Evolutionary conservation across 441 rosid species (phyloP).

Genomic region (Euphorbia schlechtendalii): DNA sequence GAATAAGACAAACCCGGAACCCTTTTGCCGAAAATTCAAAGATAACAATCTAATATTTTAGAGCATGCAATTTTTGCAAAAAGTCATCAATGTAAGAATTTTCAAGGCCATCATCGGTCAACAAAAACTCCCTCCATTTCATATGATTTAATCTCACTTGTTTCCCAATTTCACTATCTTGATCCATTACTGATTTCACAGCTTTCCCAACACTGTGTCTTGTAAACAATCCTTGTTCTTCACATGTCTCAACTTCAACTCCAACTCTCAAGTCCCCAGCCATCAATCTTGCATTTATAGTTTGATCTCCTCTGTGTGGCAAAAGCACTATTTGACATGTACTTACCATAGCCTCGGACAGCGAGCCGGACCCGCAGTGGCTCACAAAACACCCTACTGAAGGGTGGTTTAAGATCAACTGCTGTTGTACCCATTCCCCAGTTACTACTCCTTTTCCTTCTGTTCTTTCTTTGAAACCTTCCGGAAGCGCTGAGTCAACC

Average conservation of each 20-base stretch:
- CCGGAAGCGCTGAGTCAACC: slow-evolving; percentile 27
- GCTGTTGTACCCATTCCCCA: slow-evolving; percentile 47
- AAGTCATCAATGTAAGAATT: slow-evolving; percentile 29
- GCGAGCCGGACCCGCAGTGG: slow-evolving; percentile 38
- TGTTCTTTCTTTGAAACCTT: slow-evolving; percentile 28
- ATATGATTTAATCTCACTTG: slow-evolving; percentile 30
- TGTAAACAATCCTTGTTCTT: slow-evolving; percentile 27
- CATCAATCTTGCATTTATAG: slow-evolving; percentile 38
- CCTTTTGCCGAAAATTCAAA: too few relatives aligned
- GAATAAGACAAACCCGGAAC: too few relatives aligned
- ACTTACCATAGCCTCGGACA: slow-evolving; percentile 32
- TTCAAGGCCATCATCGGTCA: slow-evolving; percentile 20
- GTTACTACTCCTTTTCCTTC: slow-evolving; percentile 27
- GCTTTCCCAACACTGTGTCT: slow-evolving; percentile 31
- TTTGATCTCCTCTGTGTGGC: slow-evolving; percentile 37
- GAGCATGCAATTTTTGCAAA: slow-evolving; percentile 16
- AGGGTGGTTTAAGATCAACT: slow-evolving; percentile 33
- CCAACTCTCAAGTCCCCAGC: slow-evolving; percentile 34
- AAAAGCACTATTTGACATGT: slow-evolving; percentile 36
- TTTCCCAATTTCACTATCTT: slow-evolving; percentile 21
- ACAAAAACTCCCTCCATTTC: slow-evolving; percentile 25
- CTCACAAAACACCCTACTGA: slow-evolving; percentile 50
- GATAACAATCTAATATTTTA: background rate
- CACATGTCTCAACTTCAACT: slow-evolving; percentile 35
- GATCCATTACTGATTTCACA: slow-evolving; percentile 33